Percentiles rank a stretch among this genome's conserved stretches.
Evolutionary conservation across 2,329 filamentous ascomycete genomes (phyloP).

Genomic region (Diplodia scrobiculata): DNA sequence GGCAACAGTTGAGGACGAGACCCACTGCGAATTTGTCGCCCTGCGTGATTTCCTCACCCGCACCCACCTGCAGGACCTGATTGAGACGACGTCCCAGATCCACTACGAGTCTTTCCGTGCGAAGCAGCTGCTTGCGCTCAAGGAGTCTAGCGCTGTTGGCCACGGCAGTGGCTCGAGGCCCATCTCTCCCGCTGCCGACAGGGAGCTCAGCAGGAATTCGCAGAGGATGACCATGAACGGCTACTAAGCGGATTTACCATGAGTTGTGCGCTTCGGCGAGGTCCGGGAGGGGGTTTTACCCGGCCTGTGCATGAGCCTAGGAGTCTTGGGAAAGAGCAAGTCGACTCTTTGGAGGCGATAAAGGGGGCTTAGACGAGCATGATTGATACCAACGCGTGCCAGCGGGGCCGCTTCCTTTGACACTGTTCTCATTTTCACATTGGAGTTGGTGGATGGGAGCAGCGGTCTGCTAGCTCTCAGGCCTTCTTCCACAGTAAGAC

Average conservation of each 20-base stretch:
- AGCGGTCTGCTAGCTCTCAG: slow-evolving; percentile 15
- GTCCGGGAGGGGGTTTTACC: not conserved
- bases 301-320: slow-evolving; percentile 1
- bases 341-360: slow-evolving; percentile 19
- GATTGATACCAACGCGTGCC: slow-evolving; percentile 30
- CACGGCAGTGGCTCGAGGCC: slow-evolving; percentile 71
- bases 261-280: slow-evolving; percentile 1
- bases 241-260: slow-evolving; percentile 62
- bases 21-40: slow-evolving; percentile 99
- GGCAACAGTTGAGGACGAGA: slow-evolving; percentile 85
- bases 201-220: slow-evolving; percentile 94
- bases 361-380: slow-evolving; percentile 28
- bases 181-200: slow-evolving; percentile 91
- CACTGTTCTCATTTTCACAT: slow-evolving; percentile 25
- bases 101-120: slow-evolving; percentile 99
- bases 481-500: slow-evolving; percentile 6
- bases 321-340: slow-evolving; percentile 9
- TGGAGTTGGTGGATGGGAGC: slow-evolving; percentile 21
- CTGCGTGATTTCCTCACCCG: slow-evolving; percentile 97
- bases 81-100: slow-evolving; percentile 99
- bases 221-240: slow-evolving; percentile 99
- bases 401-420: slow-evolving; percentile 29
- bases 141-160: slow-evolving; percentile 87
- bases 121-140: slow-evolving; percentile 95
- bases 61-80: slow-evolving; percentile 96